Base-by-base conservation (phyloP, 768 basidiomycete species). In the Obba rivulosa region DNA sequence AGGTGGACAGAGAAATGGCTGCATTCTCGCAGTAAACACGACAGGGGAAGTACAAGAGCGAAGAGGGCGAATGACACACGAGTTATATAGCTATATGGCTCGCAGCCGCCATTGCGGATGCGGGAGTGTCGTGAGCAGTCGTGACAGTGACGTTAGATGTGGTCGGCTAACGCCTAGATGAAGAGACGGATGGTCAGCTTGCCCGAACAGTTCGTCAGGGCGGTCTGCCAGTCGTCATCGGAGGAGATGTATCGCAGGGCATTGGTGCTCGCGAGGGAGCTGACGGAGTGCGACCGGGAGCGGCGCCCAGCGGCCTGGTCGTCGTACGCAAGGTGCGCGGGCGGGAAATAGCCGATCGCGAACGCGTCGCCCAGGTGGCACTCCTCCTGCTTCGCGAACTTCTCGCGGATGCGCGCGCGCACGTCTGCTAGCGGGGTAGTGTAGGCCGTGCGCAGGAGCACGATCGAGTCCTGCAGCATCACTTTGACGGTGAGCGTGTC, bases 351-450 rank as follows among this genome's bases (percentile, higher is more conserved):
- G 17, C 76, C 78, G 25, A 88, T 64, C 8, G 70, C 72, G 59
- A 88, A 88, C 1, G 70, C 64, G 7, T 73, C 66, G 0, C 72
- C 72, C 20, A 87, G 74, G 11, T 72, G 68, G 37, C 81, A 55
- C 41, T 73, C 74, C 61, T 81, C 83, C 56, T 81, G 77, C 20
- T 73, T 69, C n/a, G 76, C 72, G 58, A 89, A 82, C 57, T 87
- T 87, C 46, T 82, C 77, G 52, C 76, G 75, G 21, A 90, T 67
- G 41, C 76, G 74, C 44, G 67, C 66, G 50, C 81, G 81, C 14
- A 88, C 57, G 39, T 80, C 79, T 16, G 63, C 56, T 47, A 81
- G 74, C n/a, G 73, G 38, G 49, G 71, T 69, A 36, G 70, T 65
- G 52, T 71, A 72, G 11, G 76, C 64, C 8, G 75, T 64, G 38